A percentile compares a stretch with the other conserved stretches of the same genome.
phyloP scores from a whole-genome alignment of 345 rosid species.

The Citrus mangshanensis region DNA sequence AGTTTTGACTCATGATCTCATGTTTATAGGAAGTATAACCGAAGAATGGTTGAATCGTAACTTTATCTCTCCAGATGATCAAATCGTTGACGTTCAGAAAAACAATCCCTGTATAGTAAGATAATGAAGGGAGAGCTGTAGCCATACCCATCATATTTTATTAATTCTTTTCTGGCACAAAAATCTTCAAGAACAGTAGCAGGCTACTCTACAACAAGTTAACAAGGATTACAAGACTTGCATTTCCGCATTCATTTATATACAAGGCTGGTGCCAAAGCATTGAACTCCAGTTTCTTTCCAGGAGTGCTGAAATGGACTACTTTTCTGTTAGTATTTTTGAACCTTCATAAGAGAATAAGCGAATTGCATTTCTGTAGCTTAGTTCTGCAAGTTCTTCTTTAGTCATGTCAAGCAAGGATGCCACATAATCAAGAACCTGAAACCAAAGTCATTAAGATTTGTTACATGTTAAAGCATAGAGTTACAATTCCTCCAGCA shows the following conservation, averaged over 20 bases:
- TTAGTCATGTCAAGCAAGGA: conserved; percentile 54
- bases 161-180: background rate
- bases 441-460: conserved; percentile 4
- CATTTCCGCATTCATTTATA: background rate
- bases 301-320: background rate
- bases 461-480: background rate
- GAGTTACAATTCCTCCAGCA: background rate
- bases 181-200: background rate
- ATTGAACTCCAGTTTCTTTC: background rate
- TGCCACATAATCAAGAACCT: conserved; percentile 70
- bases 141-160: background rate
- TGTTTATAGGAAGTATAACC: too few species aligned
- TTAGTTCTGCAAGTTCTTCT: conserved; percentile 67
- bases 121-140: too few species aligned
- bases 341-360: conserved; percentile 68
- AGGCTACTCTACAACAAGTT: too few species aligned
- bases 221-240: too few species aligned
- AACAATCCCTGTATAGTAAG: too few species aligned
- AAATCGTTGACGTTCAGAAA: too few species aligned
- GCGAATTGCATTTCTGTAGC: conserved; percentile 53
- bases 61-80: too few species aligned
- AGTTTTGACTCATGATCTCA: too few species aligned
- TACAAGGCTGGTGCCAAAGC: background rate
- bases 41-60: too few species aligned
- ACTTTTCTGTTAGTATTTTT: conserved; percentile 20